Evolutionary conservation across 495 filamentous ascomycete species (phyloP).

Genomic region (Penicillium pulvis): DNA sequence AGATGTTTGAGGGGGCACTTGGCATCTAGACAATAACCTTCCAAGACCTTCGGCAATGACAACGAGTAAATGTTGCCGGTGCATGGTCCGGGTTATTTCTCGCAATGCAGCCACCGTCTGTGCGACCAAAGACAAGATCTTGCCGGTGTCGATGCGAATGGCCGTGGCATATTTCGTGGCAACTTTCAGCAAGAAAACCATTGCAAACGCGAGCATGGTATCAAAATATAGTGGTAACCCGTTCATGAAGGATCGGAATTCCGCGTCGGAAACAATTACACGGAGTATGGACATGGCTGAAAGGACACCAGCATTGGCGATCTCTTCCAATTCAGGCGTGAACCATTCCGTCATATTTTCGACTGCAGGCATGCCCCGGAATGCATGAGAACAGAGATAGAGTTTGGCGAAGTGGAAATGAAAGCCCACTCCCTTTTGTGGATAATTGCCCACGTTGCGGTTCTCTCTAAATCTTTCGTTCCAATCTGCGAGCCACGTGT

Average conservation of each 20-base stretch:
- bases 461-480: slow-evolving; percentile 28
- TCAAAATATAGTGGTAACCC: slow-evolving; percentile 38
- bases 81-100: slow-evolving; percentile 31
- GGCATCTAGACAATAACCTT: slow-evolving; percentile 25
- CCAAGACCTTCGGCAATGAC: slow-evolving; percentile 28
- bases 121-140: slow-evolving; percentile 30
- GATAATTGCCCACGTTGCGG: slow-evolving; percentile 33
- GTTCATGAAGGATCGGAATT: slow-evolving; percentile 34
- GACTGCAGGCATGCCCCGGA: slow-evolving; percentile 26
- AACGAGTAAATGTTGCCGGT: slow-evolving; percentile 31
- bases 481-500: slow-evolving; percentile 38
- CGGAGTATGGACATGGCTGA: slow-evolving; percentile 34
- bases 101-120: slow-evolving; percentile 29
- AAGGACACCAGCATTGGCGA: slow-evolving; percentile 33
- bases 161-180: slow-evolving; percentile 28
- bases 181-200: slow-evolving; percentile 38
- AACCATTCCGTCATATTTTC: slow-evolving; percentile 13
- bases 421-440: slow-evolving; percentile 32
- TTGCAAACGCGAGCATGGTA: slow-evolving; percentile 41
- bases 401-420: slow-evolving; percentile 38
- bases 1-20: slow-evolving; percentile 11
- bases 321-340: slow-evolving; percentile 32
- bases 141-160: slow-evolving; percentile 29
- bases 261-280: slow-evolving; percentile 30
- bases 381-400: slow-evolving; percentile 39